A percentile compares a stretch with the other conserved stretches of the same genome.
Conservation (phyloP, 2,329 filamentous ascomycete genomes). For the Colletotrichum siamense region DNA sequence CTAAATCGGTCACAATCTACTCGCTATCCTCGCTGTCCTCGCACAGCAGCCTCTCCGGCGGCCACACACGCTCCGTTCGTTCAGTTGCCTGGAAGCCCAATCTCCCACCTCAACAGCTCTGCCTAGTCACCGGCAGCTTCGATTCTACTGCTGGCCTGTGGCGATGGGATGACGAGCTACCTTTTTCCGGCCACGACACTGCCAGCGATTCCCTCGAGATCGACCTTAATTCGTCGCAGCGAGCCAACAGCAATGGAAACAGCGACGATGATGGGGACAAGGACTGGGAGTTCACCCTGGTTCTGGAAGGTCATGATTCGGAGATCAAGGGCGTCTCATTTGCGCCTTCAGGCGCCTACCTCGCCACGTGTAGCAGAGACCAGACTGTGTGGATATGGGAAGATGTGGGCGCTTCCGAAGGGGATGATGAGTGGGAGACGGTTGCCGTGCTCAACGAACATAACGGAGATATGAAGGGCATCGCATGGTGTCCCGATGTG, state of each 20-base stretch:
- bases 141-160: conserved; percentile 89
- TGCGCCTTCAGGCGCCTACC: conserved; percentile 74
- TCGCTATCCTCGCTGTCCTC: conserved; percentile 81
- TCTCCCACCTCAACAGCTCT: conserved; percentile 65
- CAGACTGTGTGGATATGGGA: conserved; percentile 99
- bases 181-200: conserved; percentile 14
- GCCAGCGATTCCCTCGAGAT: conserved; percentile 41
- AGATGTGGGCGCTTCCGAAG: conserved; percentile 74
- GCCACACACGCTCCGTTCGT: conserved; percentile 90
- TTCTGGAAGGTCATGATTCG: conserved; percentile 93
- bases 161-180: conserved; percentile 64
- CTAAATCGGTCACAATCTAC: conserved; percentile 88
- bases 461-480: conserved; percentile 92
- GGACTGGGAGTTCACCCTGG: conserved; percentile 91
- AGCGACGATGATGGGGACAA: conserved; percentile 65
- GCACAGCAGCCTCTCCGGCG: conserved; percentile 81
- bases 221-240: conserved; percentile 36
- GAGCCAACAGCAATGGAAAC: conserved; percentile 26
- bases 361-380: conserved; percentile 91
- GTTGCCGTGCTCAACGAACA: conserved; percentile 95
- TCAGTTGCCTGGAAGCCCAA: conserved; percentile 82
- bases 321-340: conserved; percentile 87
- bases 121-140: conserved; percentile 91
- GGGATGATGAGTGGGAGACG: conserved; percentile 96
- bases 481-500: conserved; percentile 85